Conservation (phyloP, 352 stramenopile genomes). For the Globisporangium cylindrosporum region DNA sequence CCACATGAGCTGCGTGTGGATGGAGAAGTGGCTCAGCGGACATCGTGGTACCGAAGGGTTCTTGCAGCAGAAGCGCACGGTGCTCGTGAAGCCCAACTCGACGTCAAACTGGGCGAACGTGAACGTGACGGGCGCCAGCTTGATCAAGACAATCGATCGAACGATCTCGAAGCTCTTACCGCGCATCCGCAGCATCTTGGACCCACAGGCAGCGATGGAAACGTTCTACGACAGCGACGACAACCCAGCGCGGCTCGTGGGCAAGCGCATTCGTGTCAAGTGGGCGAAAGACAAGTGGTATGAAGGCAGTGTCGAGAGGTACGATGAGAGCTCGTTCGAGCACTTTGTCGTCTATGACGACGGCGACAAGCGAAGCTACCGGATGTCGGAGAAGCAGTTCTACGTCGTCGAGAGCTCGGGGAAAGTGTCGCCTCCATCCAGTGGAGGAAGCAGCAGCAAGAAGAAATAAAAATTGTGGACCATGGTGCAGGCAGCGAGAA, state of each 20-base stretch:
- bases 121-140: slow-evolving; percentile 43
- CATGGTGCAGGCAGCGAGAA: background rate
- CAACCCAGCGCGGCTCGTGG: slow-evolving; percentile 78
- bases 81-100: slow-evolving; percentile 83
- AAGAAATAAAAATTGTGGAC: slow-evolving; percentile 7
- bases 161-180: slow-evolving; percentile 56
- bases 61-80: slow-evolving; percentile 71
- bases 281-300: slow-evolving; percentile 91
- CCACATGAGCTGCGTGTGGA: slow-evolving; percentile 64
- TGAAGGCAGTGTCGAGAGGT: slow-evolving; percentile 69
- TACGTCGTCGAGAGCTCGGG: slow-evolving; percentile 56
- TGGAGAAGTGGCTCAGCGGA: slow-evolving; percentile 77
- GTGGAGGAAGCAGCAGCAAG: slow-evolving; percentile 5
- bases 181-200: slow-evolving; percentile 51
- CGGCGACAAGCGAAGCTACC: slow-evolving; percentile 83
- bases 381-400: slow-evolving; percentile 89
- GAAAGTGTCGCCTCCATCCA: slow-evolving; percentile 23
- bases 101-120: slow-evolving; percentile 80
- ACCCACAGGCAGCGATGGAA: slow-evolving; percentile 39
- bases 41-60: slow-evolving; percentile 66
- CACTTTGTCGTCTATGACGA: slow-evolving; percentile 86
- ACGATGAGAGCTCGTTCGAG: slow-evolving; percentile 78
- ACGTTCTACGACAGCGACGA: slow-evolving; percentile 90
- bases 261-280: slow-evolving; percentile 82
- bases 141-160: slow-evolving; percentile 65